Evolutionary conservation across 768 basidiomycete species (phyloP).

Genomic region (Pleurotus tuoliensis): DNA sequence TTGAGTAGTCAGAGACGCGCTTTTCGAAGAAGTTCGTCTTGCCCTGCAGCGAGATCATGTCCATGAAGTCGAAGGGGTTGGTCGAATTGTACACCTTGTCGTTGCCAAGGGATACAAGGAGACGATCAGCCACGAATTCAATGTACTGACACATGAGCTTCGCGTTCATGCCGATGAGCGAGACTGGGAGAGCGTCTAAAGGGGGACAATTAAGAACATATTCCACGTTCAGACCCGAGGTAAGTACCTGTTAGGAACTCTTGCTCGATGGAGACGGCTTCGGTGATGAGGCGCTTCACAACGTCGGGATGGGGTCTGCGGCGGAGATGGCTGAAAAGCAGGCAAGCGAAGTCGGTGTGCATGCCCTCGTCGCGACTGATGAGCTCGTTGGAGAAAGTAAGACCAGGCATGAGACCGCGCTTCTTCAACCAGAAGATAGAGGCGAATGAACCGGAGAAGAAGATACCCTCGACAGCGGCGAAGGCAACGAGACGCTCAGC

Average conservation of each 20-base stretch:
- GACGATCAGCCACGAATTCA: slow-evolving; percentile 87
- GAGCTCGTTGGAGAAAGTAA: slow-evolving; percentile 83
- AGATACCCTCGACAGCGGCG: slow-evolving; percentile 94
- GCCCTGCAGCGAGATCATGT: slow-evolving; percentile 91
- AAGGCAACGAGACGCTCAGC: slow-evolving; percentile 90
- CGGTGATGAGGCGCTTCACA: slow-evolving; percentile 64
- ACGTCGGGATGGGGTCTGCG: slow-evolving; percentile 78
- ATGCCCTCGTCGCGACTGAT: slow-evolving; percentile 84
- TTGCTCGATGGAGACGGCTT: slow-evolving; percentile 85
- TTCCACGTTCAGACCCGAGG: background rate
- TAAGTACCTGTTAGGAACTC: slow-evolving; percentile 74
- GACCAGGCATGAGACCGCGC: slow-evolving; percentile 90
- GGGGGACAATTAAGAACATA: background rate
- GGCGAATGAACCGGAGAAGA: slow-evolving; percentile 93
- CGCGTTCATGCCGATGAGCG: slow-evolving; percentile 90
- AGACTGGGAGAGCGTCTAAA: slow-evolving; percentile 78
- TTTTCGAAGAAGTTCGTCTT: slow-evolving; percentile 99
- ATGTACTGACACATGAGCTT: slow-evolving; percentile 89
- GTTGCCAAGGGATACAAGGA: slow-evolving; percentile 81
- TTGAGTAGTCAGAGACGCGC: slow-evolving; percentile 82
- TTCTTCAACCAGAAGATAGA: slow-evolving; percentile 98
- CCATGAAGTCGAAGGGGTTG: slow-evolving; percentile 95
- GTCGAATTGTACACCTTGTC: slow-evolving; percentile 68
- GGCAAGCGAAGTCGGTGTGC: slow-evolving; percentile 82
- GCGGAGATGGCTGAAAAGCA: slow-evolving; percentile 67